phyloP scores from a whole-genome alignment of 1,284 basidiomycete species.

The Austroboletus niveus region DNA sequence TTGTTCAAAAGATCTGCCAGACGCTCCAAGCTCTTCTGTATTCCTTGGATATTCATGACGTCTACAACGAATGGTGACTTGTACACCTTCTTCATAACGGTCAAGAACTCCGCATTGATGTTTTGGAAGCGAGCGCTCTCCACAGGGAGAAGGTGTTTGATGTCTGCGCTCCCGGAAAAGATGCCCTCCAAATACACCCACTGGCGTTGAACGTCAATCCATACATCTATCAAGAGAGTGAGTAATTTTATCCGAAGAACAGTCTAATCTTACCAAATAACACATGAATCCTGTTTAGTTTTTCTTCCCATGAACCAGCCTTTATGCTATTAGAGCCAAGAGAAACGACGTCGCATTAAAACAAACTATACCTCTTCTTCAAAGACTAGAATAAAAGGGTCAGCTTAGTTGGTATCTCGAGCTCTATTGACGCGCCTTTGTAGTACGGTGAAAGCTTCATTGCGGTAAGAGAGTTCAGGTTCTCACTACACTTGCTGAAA shows the following conservation, averaged over 20 bases:
- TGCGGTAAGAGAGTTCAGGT: conserved; percentile 91
- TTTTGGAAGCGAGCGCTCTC: conserved; percentile 97
- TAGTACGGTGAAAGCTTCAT: conserved; percentile 99
- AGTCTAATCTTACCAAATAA: conserved; percentile 73
- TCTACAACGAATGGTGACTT: conserved; percentile 98
- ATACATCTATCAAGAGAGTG: conserved; percentile 66
- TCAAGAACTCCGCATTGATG: conserved; percentile 98
- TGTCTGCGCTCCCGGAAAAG: conserved; percentile 98
- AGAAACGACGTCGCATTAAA: background rate
- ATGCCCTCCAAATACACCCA: conserved; percentile 99
- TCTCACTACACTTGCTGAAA: conserved; percentile 95
- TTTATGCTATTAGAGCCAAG: conserved; percentile 27
- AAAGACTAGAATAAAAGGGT: conserved; percentile 57
- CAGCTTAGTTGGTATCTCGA: conserved; percentile 3
- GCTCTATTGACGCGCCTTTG: conserved; percentile 58
- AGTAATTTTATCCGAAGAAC: conserved; percentile 1
- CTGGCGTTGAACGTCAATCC: conserved; percentile 99
- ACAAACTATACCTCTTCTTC: conserved; percentile 78
- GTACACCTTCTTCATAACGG: conserved; percentile 99
- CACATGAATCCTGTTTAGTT: conserved; percentile 91
- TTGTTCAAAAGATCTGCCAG: conserved; percentile 95
- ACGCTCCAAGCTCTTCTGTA: conserved; percentile 97
- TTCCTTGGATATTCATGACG: conserved; percentile 93
- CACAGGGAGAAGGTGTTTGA: conserved; percentile 96
- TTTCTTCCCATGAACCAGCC: conserved; percentile 92